Base-by-base conservation (phyloP, 345 rosid species). In the Linum trigynum region DNA sequence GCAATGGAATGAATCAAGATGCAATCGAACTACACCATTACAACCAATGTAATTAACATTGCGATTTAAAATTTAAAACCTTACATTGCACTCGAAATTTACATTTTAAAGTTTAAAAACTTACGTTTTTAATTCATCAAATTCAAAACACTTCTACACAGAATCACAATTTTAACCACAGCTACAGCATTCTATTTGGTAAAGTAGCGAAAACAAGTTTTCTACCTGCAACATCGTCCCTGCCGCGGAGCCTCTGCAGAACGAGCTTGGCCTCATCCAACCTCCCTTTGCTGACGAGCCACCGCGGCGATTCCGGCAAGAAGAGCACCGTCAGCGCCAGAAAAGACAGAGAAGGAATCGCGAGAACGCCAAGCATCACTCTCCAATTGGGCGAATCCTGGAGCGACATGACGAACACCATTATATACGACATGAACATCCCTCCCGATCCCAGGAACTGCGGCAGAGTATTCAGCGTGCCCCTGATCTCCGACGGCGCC, bases 311-410 rank as follows among this genome's bases (percentile, higher is more conserved):
- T 38, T 77, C 80, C 1, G 84, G 84, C 78, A 80, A 55, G 74
- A 62, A 73, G 57, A 77, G 61, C n/a, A 80, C 59, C 1, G 78
- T 62, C 61, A 80, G 43, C 1, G 50, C 60, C 0, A 80, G 63
- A 39, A 68, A 77, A 63, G 17, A 5, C 1, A 78, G 39, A 17
- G 84, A 75, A 16, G 81, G 84, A 55, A 80, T 57, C 7, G 79
- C 71, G 41, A 80, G 84, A 61, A 77, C 69, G 1, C 84, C 84
- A n/a, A 80, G 81, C 84, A 80, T 80, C 3, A 80, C n/a, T 72
- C 84, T 70, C 84, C 84, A 80, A 58, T 69, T 80, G 7, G 84
- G 84, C 2, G 76, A 65, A 11, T 63, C 73, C 79, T 65, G 59
- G 41, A 77, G 43, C 2, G 84, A 80, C 79, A 80, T 75, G 11